Evolutionary conservation across 1,139 yeast species (phyloP).

Genomic region (Suhomyces guaymorum): DNA sequence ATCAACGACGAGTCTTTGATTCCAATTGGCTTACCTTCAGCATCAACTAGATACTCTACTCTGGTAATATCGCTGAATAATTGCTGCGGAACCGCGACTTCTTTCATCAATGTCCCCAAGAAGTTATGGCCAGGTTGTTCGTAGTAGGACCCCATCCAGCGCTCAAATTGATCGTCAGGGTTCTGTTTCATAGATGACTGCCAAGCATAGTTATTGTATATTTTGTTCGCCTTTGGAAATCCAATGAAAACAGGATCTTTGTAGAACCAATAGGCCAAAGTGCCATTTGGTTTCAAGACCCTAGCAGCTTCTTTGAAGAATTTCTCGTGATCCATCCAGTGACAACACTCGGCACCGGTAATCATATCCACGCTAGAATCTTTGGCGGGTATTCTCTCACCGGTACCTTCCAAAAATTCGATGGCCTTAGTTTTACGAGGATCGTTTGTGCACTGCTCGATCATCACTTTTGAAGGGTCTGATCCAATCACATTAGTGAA

Average conservation of each 20-base stretch:
- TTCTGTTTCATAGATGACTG: constrained; percentile 20
- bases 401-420: constrained; percentile 34
- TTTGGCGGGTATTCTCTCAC: constrained; percentile 24
- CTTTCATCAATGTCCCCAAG: constrained; percentile 29
- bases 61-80: constrained; percentile 29
- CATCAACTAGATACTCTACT: constrained; percentile 27
- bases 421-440: constrained; percentile 16
- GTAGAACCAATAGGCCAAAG: constrained; percentile 47
- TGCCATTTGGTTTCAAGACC: constrained; percentile 38
- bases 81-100: constrained; percentile 30
- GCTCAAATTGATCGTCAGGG: constrained; percentile 37
- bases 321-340: constrained; percentile 42
- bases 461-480: constrained; percentile 69
- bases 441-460: constrained; percentile 42
- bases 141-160: constrained; percentile 47
- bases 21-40: constrained; percentile 18
- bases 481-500: constrained; percentile 59
- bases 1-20: constrained; percentile 22
- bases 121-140: constrained; percentile 47
- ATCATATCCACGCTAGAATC: constrained; percentile 31
- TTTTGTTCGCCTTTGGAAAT: constrained; percentile 24
- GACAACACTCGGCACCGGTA: constrained; percentile 49
- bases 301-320: constrained; percentile 33
- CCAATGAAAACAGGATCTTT: constrained; percentile 41
- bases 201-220: constrained; percentile 29